Base-by-base conservation (phyloP, 2,329 filamentous ascomycete genomes). In the Macrophomina pseudophaseolina region DNA sequence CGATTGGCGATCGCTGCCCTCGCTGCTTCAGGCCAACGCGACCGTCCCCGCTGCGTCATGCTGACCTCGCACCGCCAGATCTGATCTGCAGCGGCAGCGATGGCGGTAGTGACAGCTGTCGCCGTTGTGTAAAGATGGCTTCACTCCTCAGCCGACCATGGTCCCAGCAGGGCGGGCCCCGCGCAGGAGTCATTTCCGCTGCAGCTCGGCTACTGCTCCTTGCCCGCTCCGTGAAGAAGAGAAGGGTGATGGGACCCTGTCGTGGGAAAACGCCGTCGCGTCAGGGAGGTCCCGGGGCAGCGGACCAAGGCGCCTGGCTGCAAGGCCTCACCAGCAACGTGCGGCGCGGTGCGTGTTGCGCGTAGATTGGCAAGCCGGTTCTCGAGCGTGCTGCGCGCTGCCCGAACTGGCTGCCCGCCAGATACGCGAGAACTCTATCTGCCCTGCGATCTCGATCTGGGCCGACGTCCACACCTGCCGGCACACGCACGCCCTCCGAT, bases 371-470 rank as follows among this genome's bases (percentile, higher is more conserved):
- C 53, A 30, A 33, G 12, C 52, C 52, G 23, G 2, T n/a, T 18
- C 48, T 18, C 51, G 56, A 48, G 46, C 56, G 23, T 28, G 40
- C 23, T 16, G 56, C 53, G 16, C 32, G 32, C 52, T 33, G 52
- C 33, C 33, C n/a, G 38, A 58, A 40, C 11, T 44, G 48, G 48
- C 9, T 44, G 48, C 18, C 48, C 8, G 30, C 49, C 49, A 54
- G 58, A 62, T 62, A 62, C 58, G 58, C 58, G 58, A 62, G 58
- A 62, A 62, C 58, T 62, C 44, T 62, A 62, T 62, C 58, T 62
- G 58, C 32, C 5, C 44, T 51, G 42, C 42, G 32, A 62, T 62
- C 58, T 8, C 58, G 58, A 62, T 62, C 56, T 48, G 40, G 54
- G 56, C 40, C 40, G 5, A 28, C 40, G 28, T 48, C 42, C 56